Evolutionary conservation across 2,329 filamentous ascomycete genomes (phyloP), one percentile per base, ranked within the genome.

Genomic region (Orbilia ellipsospora): DNA sequence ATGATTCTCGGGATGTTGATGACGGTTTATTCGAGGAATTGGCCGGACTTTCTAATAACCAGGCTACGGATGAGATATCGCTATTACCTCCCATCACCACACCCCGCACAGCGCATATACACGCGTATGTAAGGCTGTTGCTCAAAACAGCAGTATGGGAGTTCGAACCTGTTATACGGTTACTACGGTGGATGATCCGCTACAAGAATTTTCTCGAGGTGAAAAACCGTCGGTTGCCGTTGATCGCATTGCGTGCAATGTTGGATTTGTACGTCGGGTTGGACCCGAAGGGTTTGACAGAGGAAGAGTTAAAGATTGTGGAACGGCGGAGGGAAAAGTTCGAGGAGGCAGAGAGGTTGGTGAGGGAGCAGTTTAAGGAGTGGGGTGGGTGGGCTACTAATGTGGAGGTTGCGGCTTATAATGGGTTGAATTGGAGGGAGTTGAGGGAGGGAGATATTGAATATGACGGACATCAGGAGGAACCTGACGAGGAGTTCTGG

Each of bases 311-410:
- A 12, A 40, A 20, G 50, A 18, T 57, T 28, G 44, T 63, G 59
- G 48, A 66, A 36, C 10, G 8, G 4, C 52, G 73, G 54, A 44
- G 61, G 45, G 44, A 2, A 42, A 67, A 48, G 36, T 57, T 54
- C 23, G 15, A 13, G 31, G 61, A 65, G 26, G 73, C 50, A 20
- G 72, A 63, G 48, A 61, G 23, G 50, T 28, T 70, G 56, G 50
- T 67, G 12, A 28, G 10, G 6, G 31, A 36, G 10, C 26, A 61
- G 51, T 67, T 77, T 61, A 62, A 56, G 16, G 66, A 54, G 20
- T 77, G 73, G 73, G 73, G 73, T 4, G 54, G 52, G n/a, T 77
- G 73, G 73, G 61, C 73, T 16, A 72, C 54, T 10, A 54, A 72
- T 54, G 42, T 40, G n/a, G 73, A 77, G 52, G 61, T 62, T 36